Evolutionary conservation across 768 basidiomycete species (phyloP).

Genomic region (Termitomyces sp.): DNA sequence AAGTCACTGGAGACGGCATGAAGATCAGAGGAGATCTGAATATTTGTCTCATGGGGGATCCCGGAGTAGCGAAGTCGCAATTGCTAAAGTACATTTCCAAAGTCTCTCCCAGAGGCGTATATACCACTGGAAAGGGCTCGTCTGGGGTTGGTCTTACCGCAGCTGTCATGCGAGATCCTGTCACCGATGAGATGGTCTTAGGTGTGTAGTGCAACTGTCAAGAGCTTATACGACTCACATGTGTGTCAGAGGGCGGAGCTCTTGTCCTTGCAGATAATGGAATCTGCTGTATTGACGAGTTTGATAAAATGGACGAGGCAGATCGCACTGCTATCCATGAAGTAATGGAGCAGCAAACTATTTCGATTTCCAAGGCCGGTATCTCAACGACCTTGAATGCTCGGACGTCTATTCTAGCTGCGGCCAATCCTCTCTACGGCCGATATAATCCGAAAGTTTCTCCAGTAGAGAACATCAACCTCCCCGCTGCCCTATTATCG

Average conservation of each 20-base stretch:
- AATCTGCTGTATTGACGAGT: constrained; percentile 99
- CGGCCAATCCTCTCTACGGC: constrained; percentile 96
- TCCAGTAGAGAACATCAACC: constrained; percentile 98
- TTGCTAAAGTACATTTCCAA: constrained; percentile 97
- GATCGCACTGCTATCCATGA: constrained; percentile 99
- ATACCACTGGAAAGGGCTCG: constrained; percentile 97
- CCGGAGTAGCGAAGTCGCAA: constrained; percentile 98
- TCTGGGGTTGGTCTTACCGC: constrained; percentile 98
- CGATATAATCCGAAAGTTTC: constrained; percentile 98
- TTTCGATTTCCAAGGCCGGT: constrained; percentile 98
- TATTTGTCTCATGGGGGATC: constrained; percentile 98
- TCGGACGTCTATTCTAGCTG: constrained; percentile 94
- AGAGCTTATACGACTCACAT: background rate
- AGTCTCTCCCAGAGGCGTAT: constrained; percentile 94
- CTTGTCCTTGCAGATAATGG: constrained; percentile 98
- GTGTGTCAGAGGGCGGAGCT: constrained; percentile 88
- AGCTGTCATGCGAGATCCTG: constrained; percentile 98
- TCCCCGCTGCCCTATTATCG: constrained; percentile 93
- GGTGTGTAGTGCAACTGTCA: constrained; percentile 45
- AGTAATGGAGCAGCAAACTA: constrained; percentile 99
- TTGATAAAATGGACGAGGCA: constrained; percentile 99
- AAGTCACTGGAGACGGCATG: constrained; percentile 95
- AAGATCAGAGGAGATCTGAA: constrained; percentile 98
- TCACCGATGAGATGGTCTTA: constrained; percentile 98
- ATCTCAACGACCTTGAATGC: constrained; percentile 98